A percentile compares a stretch with the other conserved stretches of the same genome.
phyloP scores from a whole-genome alignment of 192 early-diverging fungal genomes.

The Phlyctochytrium planicorne region DNA sequence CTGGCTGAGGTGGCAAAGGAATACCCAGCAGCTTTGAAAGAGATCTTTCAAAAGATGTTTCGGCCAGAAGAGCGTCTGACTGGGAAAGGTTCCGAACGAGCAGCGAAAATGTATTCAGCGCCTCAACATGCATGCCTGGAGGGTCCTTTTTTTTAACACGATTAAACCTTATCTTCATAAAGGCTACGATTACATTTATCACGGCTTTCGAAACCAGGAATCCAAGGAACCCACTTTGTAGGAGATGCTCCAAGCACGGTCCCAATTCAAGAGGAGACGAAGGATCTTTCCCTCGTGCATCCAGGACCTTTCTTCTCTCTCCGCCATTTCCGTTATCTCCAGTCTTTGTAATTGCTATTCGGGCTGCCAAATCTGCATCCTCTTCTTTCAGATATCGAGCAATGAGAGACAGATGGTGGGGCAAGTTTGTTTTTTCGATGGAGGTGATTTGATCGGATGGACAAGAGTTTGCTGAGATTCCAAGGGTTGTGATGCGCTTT shows the following conservation, averaged over 20 bases:
- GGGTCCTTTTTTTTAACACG: not conserved
- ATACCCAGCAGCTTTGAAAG: not conserved
- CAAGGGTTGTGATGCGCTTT: not conserved
- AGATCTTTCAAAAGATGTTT: not conserved
- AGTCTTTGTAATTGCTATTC: too few relatives aligned
- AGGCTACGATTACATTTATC: not conserved
- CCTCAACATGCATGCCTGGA: conserved; percentile 1
- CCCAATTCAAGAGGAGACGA: too few relatives aligned
- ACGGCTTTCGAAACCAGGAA: not conserved
- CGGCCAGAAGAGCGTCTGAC: not conserved
- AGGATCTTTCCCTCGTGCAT: too few relatives aligned
- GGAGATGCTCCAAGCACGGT: not conserved
- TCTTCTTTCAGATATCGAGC: conserved; percentile 1
- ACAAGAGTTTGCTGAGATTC: not conserved
- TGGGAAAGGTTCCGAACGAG: conserved; percentile 8
- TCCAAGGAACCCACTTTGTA: not conserved
- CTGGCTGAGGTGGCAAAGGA: not conserved
- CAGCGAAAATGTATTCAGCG: not conserved
- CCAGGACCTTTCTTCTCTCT: too few relatives aligned
- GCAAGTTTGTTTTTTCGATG: not conserved
- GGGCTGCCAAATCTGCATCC: not conserved
- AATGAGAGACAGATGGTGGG: not conserved
- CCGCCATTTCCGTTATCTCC: too few relatives aligned
- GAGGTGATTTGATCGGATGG: too few relatives aligned
- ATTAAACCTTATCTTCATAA: too few relatives aligned